Base-by-base conservation (phyloP, 228 moss, liverwort and hornwort species). In the Sphagnum fallax region DNA sequence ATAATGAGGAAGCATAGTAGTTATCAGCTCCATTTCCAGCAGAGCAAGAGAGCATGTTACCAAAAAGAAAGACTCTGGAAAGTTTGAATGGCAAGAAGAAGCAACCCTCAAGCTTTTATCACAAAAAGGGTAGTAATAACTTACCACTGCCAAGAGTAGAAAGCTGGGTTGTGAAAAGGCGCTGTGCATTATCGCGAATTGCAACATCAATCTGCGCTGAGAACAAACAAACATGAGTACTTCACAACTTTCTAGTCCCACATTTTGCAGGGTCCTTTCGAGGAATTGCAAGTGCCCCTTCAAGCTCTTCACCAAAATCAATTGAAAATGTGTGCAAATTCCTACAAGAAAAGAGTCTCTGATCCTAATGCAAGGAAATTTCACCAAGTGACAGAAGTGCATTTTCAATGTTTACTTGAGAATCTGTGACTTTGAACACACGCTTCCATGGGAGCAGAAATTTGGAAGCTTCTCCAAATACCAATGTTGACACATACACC, bases 391-490 rank as follows among this genome's bases (percentile, higher is more conserved):
- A 32, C 32, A 32, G 32, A 32, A 32, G 32, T 32, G 32, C 2
- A 32, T 32, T 32, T 32, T 32, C 32, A 32, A 32, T 6, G 4
- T 47, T 70, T 50, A 87, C 91, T 89, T 94, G 94, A 63, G 97
- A 49, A 67, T 98, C 93, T 67, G 97, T 85, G 50, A 98, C 90
- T 87, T 98, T 98, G 77, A 98, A 98, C 52, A 98, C 88, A 32
- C 97, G 90, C 84, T 98, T 98, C 97, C 97, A 98, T 51, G 97
- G 97, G 63, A 98, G 81, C 16, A 98, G 74, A 76, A 98, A 98
- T 70, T 98, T 98, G 65, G 97, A 93, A 64, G 97, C 97, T 64
- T 98, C 97, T 49, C 97, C 97, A 78, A 98, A 98, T 48, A 98
- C 97, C 73, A 98, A 81, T 49, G 81, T 84, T 53, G 97, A 98